Evolutionary conservation across 768 basidiomycete species (phyloP), one percentile per base, ranked within the genome.

Genomic region (Tylopilus balloui): DNA sequence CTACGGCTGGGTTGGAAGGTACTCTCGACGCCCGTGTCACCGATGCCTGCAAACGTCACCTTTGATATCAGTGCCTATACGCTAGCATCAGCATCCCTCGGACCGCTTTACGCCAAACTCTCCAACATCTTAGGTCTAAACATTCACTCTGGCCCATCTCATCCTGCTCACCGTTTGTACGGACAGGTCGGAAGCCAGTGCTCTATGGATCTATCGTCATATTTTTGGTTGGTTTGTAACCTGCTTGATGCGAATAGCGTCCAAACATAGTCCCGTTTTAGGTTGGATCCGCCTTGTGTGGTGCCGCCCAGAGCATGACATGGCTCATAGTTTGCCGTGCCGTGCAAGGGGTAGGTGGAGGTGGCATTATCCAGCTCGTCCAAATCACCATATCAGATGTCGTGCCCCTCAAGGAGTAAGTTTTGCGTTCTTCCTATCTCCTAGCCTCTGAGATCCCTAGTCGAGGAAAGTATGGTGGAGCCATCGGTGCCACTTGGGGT

Each of bases 1-100:
- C 7, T 78, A 79, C 51, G 68, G 73, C 13, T 79, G 77, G 78
- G 74, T 79, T 9, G 73, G 75, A 36, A 75, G 67, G 73, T 73
- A 44, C 13, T 56, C 42, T 35, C 28, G 14, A 25, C 14, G 8
- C 12, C 28, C 14, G 12, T 47, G 15, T 39, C 42, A 21, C 21
- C 25, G 6, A 21, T 20, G 13, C 10, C 14, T 23, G 13, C 21
- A 29, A 23, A 14, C 9, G 13, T 40, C 24, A 35, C 35, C 25
- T 19, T n/a, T 47, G 14, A 20, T 28, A 31, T 19, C 45, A 76
- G 75, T 49, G 70, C 76, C 23, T 79, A 78, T 51, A 64, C 79
- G 15, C 67, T 79, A n/a, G 68, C 74, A 1, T 65, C 71, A 13
- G 68, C 72, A 27, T 57, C 73, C 2, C 58, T 76, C 14, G 64